Evolutionary conservation across 2,329 filamentous ascomycete genomes (phyloP).

Genomic region (Neofusicoccum ribis): DNA sequence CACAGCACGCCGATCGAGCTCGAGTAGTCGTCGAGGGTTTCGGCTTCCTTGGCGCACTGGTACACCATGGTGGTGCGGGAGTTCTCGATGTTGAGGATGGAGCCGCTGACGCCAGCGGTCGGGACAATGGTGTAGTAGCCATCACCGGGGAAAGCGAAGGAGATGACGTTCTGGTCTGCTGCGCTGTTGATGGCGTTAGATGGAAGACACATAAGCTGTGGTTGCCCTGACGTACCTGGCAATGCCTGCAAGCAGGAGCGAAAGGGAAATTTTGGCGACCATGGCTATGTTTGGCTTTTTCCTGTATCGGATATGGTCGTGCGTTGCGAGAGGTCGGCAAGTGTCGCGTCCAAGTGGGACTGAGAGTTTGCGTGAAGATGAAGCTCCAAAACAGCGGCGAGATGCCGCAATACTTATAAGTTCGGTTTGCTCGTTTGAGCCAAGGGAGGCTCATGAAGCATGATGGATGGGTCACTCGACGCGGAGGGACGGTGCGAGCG

Average conservation of each 20-base stretch:
- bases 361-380: neutral
- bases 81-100: neutral
- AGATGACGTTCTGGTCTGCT: neutral
- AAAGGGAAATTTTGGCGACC: neutral
- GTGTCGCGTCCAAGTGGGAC: too few relatives aligned
- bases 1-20: conserved; percentile 4
- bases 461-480: neutral
- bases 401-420: neutral
- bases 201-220: neutral
- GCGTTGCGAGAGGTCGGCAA: too few relatives aligned
- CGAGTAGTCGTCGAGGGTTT: neutral
- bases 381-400: neutral
- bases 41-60: neutral
- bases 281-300: neutral
- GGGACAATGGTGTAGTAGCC: neutral
- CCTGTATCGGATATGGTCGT: neutral
- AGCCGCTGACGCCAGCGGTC: neutral
- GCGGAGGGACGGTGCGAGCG: neutral
- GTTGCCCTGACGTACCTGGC: neutral
- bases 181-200: neutral
- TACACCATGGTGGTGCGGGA: neutral
- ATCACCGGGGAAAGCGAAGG: neutral
- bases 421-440: neutral
- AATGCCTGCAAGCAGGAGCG: neutral
- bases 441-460: neutral